A percentile compares a stretch with the other conserved stretches of the same genome.
These are phyloP conservation scores for Poa annua DNA, from an alignment of 176 grass and related monocot species.

Conservation along the genomic window DNA sequence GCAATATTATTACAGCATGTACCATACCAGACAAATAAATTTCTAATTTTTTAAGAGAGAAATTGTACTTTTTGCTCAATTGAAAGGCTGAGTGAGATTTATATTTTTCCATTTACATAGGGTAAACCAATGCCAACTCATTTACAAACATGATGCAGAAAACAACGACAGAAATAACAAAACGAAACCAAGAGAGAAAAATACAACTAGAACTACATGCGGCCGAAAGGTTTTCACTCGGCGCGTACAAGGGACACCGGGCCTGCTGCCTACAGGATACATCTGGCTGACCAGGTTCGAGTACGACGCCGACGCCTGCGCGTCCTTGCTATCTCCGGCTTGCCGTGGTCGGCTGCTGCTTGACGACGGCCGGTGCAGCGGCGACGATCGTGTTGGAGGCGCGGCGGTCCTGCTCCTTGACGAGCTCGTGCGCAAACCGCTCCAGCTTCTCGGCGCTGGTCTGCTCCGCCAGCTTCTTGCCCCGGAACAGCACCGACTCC, in stretches of 20 bases:
- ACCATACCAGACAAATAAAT: too few species aligned
- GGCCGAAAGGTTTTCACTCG: background rate
- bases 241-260: background rate
- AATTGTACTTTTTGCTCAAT: too few species aligned
- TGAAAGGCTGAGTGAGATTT: too few species aligned
- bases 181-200: background rate
- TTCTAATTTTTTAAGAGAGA: too few species aligned
- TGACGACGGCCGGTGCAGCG: constrained; percentile 34
- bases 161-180: background rate
- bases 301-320: constrained; percentile 50
- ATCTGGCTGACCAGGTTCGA: constrained; percentile 74
- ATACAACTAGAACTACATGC: constrained; percentile 4
- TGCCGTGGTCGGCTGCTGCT: constrained; percentile 37
- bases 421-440: constrained; percentile 71
- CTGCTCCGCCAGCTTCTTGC: constrained; percentile 72
- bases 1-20: too few species aligned
- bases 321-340: constrained; percentile 4
- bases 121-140: too few species aligned
- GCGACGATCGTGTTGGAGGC: constrained; percentile 29
- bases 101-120: too few species aligned
- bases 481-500: constrained; percentile 79
- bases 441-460: constrained; percentile 88
- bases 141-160: constrained; percentile 40
- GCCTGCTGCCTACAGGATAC: constrained; percentile 57
- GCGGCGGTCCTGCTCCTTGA: constrained; percentile 73